Conservation (phyloP, 1,284 basidiomycete species). For the Trametes hirsuta region DNA sequence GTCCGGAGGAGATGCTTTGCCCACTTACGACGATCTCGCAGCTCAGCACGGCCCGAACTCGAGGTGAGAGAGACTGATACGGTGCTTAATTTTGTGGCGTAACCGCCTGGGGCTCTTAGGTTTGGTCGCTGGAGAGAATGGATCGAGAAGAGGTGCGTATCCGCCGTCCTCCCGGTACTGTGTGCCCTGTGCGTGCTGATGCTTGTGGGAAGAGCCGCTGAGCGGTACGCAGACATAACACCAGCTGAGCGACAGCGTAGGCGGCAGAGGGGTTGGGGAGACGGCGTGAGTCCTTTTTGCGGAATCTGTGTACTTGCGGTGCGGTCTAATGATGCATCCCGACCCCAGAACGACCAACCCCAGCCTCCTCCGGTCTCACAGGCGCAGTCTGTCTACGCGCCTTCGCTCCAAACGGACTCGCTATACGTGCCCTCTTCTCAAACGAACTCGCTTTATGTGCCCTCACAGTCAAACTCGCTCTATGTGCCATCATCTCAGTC, state of each 20-base stretch:
- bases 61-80: conserved; percentile 44
- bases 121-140: conserved; percentile 83
- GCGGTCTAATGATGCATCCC: not conserved
- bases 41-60: conserved; percentile 76
- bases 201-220: conserved; percentile 63
- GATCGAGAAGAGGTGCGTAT: conserved; percentile 77
- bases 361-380: not conserved
- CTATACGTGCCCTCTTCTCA: conserved; percentile 2
- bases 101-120: conserved; percentile 41
- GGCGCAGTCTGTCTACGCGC: conserved; percentile 1
- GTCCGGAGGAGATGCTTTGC: conserved; percentile 61
- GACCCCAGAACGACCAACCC: conserved; percentile 12
- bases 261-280: conserved; percentile 70
- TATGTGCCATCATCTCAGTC: not conserved
- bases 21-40: conserved; percentile 77
- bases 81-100: not conserved
- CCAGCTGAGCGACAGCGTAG: conserved; percentile 59
- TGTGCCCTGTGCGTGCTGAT: conserved; percentile 14
- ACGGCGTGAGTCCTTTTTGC: conserved; percentile 33
- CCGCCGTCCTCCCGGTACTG: not conserved
- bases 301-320: not conserved
- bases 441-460: conserved; percentile 1
- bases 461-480: not conserved
- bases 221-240: conserved; percentile 69
- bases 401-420: conserved; percentile 4